phyloP scores from a whole-genome alignment of 176 grass and related monocot species.

The Typha latifolia region DNA sequence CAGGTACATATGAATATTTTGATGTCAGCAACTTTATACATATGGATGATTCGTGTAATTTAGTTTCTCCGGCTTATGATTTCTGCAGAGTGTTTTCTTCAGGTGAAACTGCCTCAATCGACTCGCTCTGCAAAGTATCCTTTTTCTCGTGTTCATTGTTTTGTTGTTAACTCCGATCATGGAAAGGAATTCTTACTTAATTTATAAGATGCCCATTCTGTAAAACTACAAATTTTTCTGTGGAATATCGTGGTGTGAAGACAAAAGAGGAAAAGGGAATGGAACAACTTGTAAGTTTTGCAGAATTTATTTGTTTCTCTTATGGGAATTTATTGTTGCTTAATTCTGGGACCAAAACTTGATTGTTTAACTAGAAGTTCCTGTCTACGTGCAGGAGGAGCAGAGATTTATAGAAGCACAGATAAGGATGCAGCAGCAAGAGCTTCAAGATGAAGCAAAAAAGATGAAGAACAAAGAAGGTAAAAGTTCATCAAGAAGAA shows the following conservation, averaged over 20 bases:
- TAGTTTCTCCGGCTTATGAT: conserved; percentile 6
- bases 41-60: not conserved
- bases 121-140: conserved; percentile 75
- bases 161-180: conserved; percentile 1
- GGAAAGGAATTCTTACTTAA: conserved; percentile 32
- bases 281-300: conserved; percentile 71
- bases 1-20: conserved; percentile 39
- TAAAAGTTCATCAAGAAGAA: conserved; percentile 56
- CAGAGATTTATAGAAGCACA: conserved; percentile 96
- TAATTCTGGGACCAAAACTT: not conserved
- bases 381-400: conserved; percentile 53
- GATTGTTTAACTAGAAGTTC: conserved; percentile 17
- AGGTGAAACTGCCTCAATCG: conserved; percentile 64
- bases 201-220: conserved; percentile 71
- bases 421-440: conserved; percentile 82
- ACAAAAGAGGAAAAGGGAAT: conserved; percentile 85
- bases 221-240: conserved; percentile 69
- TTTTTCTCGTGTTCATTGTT: conserved; percentile 4
- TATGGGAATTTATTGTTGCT: too few relatives aligned
- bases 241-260: conserved; percentile 80
- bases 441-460: conserved; percentile 53
- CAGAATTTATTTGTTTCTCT: not conserved
- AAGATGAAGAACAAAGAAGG: conserved; percentile 73
- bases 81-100: conserved; percentile 89
- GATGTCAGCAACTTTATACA: too few relatives aligned